A percentile compares a stretch with the other conserved stretches of the same genome.
phyloP scores from a whole-genome alignment of 2,329 filamentous ascomycete species.

The Beauveria sp. region DNA sequence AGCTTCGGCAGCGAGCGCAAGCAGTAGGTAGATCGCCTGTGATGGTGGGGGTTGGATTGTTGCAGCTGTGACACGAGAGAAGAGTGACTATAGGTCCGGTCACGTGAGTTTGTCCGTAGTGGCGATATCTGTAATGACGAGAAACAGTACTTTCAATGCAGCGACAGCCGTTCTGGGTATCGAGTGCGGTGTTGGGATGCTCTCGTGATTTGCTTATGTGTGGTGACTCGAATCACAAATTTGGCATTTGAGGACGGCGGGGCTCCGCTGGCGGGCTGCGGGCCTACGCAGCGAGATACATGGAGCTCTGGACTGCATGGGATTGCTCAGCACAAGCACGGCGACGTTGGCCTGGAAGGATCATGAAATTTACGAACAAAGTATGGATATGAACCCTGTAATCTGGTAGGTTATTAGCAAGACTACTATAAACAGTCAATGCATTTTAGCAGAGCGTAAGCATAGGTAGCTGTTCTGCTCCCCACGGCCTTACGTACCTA shows the following conservation, averaged over 20 bases:
- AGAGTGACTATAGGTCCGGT: neutral
- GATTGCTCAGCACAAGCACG: too few relatives aligned
- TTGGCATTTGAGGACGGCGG: slow-evolving; percentile 3
- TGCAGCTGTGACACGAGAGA: neutral
- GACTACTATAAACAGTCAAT: too few relatives aligned
- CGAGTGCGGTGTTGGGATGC: neutral
- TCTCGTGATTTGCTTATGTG: neutral
- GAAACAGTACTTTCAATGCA: neutral
- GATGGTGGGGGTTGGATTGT: neutral
- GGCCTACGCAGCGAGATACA: too few relatives aligned
- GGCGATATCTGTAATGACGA: neutral
- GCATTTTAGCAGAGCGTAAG: too few relatives aligned
- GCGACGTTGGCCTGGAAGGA: too few relatives aligned
- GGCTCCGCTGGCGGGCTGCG: neutral
- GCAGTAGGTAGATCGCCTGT: neutral
- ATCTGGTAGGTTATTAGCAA: too few relatives aligned
- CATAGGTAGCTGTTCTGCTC: too few relatives aligned
- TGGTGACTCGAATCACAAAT: slow-evolving; percentile 11
- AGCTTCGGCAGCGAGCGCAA: neutral
- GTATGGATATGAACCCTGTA: too few relatives aligned
- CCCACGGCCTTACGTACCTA: too few relatives aligned
- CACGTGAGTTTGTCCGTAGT: too few relatives aligned
- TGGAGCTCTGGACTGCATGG: too few relatives aligned
- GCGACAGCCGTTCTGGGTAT: neutral
- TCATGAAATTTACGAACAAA: too few relatives aligned